Evolutionary conservation across 2,329 filamentous ascomycete genomes (phyloP).

Genomic region (Beauveria brongniartii): DNA sequence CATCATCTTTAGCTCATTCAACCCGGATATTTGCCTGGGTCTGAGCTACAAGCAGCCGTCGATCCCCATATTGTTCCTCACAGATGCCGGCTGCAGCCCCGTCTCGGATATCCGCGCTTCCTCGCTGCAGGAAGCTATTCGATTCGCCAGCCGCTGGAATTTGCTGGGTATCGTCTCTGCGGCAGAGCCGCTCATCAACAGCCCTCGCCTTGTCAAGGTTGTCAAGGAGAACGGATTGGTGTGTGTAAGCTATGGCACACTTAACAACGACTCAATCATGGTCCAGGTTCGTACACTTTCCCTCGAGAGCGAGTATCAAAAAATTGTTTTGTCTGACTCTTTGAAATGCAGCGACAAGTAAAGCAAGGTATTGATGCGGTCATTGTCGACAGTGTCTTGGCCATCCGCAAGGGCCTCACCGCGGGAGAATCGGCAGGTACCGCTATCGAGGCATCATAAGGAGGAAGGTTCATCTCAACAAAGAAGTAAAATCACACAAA

Average conservation of each 20-base stretch:
- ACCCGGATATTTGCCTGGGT: conserved; percentile 91
- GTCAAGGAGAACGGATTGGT: conserved; percentile 92
- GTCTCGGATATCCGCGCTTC: conserved; percentile 87
- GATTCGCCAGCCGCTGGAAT: conserved; percentile 93
- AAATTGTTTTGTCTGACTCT: not conserved
- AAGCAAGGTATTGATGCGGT: conserved; percentile 95
- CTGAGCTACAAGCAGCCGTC: conserved; percentile 95
- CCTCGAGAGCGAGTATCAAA: not conserved
- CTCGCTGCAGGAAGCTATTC: conserved; percentile 88
- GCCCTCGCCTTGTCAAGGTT: conserved; percentile 79
- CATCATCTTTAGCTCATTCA: conserved; percentile 95
- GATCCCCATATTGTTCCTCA: conserved; percentile 91
- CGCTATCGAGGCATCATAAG: not conserved
- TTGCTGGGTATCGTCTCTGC: conserved; percentile 82
- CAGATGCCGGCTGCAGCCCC: conserved; percentile 71
- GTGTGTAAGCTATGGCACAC: conserved; percentile 85
- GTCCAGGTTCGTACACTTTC: conserved; percentile 56
- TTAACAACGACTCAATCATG: conserved; percentile 82
- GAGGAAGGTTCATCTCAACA: not conserved
- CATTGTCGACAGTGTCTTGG: conserved; percentile 90
- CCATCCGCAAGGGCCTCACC: conserved; percentile 84
- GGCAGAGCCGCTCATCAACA: conserved; percentile 82
- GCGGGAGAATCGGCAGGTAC: conserved; percentile 14
- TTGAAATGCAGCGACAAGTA: conserved; percentile 61
- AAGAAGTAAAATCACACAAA: not conserved